These are phyloP conservation scores for Trichoderma oligosporum DNA, from an alignment of 2,329 filamentous ascomycete genomes.

Conservation along the genomic window DNA sequence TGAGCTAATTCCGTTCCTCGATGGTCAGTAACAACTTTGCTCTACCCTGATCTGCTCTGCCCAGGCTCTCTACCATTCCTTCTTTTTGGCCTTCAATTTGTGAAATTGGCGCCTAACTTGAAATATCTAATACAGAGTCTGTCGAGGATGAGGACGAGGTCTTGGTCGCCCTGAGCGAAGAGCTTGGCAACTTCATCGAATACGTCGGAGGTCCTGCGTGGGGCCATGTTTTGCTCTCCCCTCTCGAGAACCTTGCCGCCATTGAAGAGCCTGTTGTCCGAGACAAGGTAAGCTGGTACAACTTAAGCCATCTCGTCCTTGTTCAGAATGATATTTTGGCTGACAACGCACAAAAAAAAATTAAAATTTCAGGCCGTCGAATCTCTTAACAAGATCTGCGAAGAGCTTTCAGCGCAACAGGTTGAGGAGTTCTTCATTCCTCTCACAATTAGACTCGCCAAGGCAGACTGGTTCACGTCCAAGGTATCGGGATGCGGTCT, in stretches of 20 bases:
- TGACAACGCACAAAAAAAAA: slow-evolving; percentile 20
- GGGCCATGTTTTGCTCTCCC: slow-evolving; percentile 93
- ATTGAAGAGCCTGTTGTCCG: slow-evolving; percentile 97
- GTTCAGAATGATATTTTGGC: too few species aligned
- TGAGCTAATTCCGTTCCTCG: slow-evolving; percentile 97
- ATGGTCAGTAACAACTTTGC: slow-evolving; percentile 63
- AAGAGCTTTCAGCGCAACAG: slow-evolving; percentile 83
- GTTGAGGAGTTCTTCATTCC: slow-evolving; percentile 98
- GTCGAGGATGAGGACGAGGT: slow-evolving; percentile 99
- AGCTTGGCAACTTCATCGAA: slow-evolving; percentile 94
- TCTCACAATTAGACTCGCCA: slow-evolving; percentile 89
- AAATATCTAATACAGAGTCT: slow-evolving; percentile 62
- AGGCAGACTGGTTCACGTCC: slow-evolving; percentile 99
- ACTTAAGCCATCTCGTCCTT: too few species aligned
- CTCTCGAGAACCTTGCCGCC: slow-evolving; percentile 93
- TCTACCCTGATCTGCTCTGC: slow-evolving; percentile 1
- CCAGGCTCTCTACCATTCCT: not conserved
- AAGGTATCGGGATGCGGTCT: slow-evolving; percentile 97
- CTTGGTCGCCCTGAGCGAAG: slow-evolving; percentile 91
- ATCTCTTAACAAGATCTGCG: slow-evolving; percentile 98
- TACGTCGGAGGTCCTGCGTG: slow-evolving; percentile 93
- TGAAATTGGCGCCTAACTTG: slow-evolving; percentile 8
- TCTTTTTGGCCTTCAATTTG: not conserved
- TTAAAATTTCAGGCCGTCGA: slow-evolving; percentile 72
- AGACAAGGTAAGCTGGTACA: slow-evolving; percentile 84